phyloP scores from a whole-genome alignment of 139 green algal genomes.

The Chlorella sp. region DNA sequence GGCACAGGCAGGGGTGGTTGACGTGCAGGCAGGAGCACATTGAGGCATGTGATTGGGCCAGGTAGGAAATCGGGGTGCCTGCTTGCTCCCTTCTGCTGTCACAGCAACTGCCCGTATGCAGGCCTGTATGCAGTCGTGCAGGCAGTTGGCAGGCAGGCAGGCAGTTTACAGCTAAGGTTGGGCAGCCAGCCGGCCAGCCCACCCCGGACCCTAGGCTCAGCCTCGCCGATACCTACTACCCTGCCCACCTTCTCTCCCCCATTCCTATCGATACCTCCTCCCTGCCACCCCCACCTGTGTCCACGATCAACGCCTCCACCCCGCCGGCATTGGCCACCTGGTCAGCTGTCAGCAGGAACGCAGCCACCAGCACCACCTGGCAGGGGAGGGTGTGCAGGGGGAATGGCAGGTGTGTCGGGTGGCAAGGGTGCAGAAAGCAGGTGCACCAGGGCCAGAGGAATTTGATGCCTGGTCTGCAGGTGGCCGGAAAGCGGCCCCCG shows the following conservation, averaged over 20 bases:
- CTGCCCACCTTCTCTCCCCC: background rate
- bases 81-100: too few relatives aligned
- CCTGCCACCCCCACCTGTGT: conserved; percentile 51
- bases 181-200: background rate
- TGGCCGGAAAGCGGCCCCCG: too few relatives aligned
- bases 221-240: too few relatives aligned
- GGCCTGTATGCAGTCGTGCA: background rate
- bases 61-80: too few relatives aligned
- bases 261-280: background rate
- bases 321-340: conserved; percentile 78
- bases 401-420: background rate
- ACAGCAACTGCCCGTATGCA: too few relatives aligned
- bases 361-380: conserved; percentile 38
- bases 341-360: conserved; percentile 66
- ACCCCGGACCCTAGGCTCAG: too few relatives aligned
- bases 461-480: too few relatives aligned
- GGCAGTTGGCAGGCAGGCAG: background rate
- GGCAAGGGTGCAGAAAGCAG: background rate
- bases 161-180: too few relatives aligned
- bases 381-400: background rate
- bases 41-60: background rate
- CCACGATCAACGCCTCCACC: conserved; percentile 80
- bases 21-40: background rate
- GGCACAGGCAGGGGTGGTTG: background rate
- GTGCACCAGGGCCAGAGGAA: background rate